Evolutionary conservation across 805 yeast species (phyloP).

Genomic region (Kodamaea nitidulidarum): DNA sequence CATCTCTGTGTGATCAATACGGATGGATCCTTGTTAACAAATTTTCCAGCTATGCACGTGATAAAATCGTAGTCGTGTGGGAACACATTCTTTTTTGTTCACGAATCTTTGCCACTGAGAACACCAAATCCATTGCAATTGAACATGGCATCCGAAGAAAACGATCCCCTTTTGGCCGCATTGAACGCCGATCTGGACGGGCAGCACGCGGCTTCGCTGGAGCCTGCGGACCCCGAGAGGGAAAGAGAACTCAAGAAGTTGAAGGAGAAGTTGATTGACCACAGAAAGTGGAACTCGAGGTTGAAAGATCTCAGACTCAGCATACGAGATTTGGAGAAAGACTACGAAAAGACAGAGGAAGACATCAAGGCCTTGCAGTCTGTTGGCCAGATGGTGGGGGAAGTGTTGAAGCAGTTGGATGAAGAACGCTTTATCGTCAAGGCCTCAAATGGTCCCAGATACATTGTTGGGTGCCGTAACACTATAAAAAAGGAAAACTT

Average conservation of each 20-base stretch:
- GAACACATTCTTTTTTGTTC: constrained; percentile 15
- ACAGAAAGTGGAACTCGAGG: constrained; percentile 90
- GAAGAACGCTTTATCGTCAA: constrained; percentile 93
- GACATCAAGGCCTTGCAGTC: constrained; percentile 96
- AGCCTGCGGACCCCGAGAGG: constrained; percentile 61
- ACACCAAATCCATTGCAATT: neutral
- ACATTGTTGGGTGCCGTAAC: constrained; percentile 95
- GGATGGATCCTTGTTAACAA: constrained; percentile 2
- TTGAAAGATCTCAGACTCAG: constrained; percentile 78
- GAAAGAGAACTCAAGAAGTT: constrained; percentile 72
- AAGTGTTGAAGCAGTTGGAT: constrained; percentile 89
- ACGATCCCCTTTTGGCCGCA: constrained; percentile 75
- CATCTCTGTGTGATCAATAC: constrained; percentile 43
- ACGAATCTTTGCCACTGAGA: constrained; percentile 6
- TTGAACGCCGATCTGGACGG: constrained; percentile 38
- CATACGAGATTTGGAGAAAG: constrained; percentile 78
- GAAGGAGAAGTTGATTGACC: constrained; percentile 84
- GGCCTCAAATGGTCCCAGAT: constrained; percentile 95
- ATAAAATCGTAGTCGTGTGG: constrained; percentile 5
- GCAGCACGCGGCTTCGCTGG: constrained; percentile 7
- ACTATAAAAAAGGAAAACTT: constrained; percentile 79
- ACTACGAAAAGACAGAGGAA: constrained; percentile 89
- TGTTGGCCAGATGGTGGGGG: constrained; percentile 96
- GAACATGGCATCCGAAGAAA: constrained; percentile 52
- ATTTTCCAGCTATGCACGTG: constrained; percentile 7